A percentile compares a stretch with the other conserved stretches of the same genome.
Conservation (phyloP, 495 filamentous ascomycete genomes). For the Darksidea phi region DNA sequence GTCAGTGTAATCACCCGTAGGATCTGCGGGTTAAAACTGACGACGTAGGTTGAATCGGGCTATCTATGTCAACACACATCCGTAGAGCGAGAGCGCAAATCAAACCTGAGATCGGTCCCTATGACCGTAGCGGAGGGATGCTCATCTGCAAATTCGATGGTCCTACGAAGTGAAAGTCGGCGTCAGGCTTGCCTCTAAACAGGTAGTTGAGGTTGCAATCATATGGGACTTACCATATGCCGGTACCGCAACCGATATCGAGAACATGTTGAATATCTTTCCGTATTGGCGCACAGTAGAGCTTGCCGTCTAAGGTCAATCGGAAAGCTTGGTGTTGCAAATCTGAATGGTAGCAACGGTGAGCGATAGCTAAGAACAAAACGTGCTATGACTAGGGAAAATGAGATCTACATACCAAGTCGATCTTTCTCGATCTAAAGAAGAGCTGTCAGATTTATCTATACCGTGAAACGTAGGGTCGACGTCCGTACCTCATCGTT, state of each 20-base stretch:
- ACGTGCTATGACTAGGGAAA: too few relatives aligned
- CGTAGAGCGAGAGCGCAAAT: neutral
- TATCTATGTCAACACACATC: neutral
- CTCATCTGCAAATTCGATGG: slow-evolving; percentile 34
- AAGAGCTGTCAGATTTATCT: neutral
- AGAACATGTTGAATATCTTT: slow-evolving; percentile 44
- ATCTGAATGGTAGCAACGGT: too few relatives aligned
- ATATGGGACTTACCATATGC: slow-evolving; percentile 20
- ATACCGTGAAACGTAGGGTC: neutral
- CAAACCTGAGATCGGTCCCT: slow-evolving; percentile 30
- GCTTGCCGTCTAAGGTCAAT: slow-evolving; percentile 46
- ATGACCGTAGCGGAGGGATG: slow-evolving; percentile 36
- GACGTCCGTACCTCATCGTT: slow-evolving; percentile 52
- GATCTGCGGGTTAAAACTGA: neutral
- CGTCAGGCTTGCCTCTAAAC: neutral
- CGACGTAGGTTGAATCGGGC: slow-evolving; percentile 30
- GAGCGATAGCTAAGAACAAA: too few relatives aligned
- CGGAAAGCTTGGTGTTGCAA: slow-evolving; percentile 52
- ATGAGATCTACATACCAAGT: slow-evolving; percentile 39
- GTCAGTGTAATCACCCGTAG: neutral
- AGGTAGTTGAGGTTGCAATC: neutral
- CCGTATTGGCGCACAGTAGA: slow-evolving; percentile 47
- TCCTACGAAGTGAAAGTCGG: neutral
- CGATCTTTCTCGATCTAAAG: slow-evolving; percentile 49
- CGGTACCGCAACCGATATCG: slow-evolving; percentile 44